Base-by-base conservation (phyloP, 2,329 filamentous ascomycete species). In the Colletotrichum aenigma region DNA sequence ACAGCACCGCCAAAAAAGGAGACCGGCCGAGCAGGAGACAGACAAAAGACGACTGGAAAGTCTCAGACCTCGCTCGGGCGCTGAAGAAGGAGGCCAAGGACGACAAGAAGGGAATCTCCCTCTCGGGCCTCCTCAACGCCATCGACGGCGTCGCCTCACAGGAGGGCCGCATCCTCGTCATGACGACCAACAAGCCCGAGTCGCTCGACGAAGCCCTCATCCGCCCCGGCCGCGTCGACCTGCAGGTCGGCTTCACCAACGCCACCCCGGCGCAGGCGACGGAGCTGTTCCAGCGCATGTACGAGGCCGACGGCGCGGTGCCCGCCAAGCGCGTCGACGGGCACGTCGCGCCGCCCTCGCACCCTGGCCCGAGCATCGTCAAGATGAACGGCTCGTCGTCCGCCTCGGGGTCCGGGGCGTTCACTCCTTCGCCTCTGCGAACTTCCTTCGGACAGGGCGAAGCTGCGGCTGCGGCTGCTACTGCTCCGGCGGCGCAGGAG, bases 61-160 rank as follows among this genome's bases (percentile, higher is more conserved):
- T 88, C 4, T 83, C 82, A 16, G 86, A 87, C 77, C 82, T 87
- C 36, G 86, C 87, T 6, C 85, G 85, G 38, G 86, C 85, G 38
- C 80, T 88, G 6, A 87, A 86, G 78, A 86, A 85, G 43, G 79
- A 81, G 52, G 70, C 76, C 60, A 78, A 79, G 21, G 83, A 85
- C 72, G 85, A 85, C 34, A 85, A 85, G 76, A 84, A 85, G 75
- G 83, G 89, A n/a, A 95, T 96, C 78, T 94, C 94, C 1, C 88
- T 97, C 3, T 95, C 94, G 0, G 94, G 94, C 1, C 88, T 97
- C 2, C 89, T 97, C 67, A 97, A 97, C 83, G 93, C 94, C 74
- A 95, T 97, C 75, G 95, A 97, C 80, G 94, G 95, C 70, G 94
- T 96, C 2, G 94, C 93, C 2, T 94, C 92, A 4, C 94, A 95